Percentiles rank a stretch among this genome's conserved stretches.
These are phyloP conservation scores for Trichopus zeylanicus DNA, from an alignment of 116 monocot genomes.

Conservation along the genomic window DNA sequence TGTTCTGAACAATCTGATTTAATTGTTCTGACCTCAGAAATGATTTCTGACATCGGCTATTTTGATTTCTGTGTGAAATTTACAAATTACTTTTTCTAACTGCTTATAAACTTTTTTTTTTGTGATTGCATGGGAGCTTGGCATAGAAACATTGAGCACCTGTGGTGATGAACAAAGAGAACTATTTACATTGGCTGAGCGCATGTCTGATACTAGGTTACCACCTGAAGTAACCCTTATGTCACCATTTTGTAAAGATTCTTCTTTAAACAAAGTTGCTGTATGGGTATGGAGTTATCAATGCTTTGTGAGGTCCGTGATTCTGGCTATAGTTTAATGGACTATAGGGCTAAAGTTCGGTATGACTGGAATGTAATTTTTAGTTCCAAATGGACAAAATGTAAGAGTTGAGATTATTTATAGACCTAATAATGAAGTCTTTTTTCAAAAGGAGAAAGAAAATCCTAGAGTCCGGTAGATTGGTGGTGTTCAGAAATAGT, in stretches of 20 bases:
- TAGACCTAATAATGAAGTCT: too few species aligned
- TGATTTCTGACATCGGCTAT: background rate
- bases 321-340: too few species aligned
- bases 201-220: conserved; percentile 86
- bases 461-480: too few species aligned
- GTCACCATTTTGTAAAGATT: conserved; percentile 80
- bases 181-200: conserved; percentile 41
- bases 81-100: background rate
- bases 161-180: conserved; percentile 39
- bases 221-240: conserved; percentile 64
- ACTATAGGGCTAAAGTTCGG: too few species aligned
- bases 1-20: too few species aligned
- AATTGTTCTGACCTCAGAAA: background rate
- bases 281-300: conserved; percentile 50
- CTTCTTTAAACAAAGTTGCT: conserved; percentile 57
- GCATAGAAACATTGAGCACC: conserved; percentile 49
- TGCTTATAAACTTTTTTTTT: background rate
- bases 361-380: too few species aligned
- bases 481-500: too few species aligned
- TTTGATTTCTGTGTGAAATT: background rate
- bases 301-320: too few species aligned
- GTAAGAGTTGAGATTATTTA: too few species aligned
- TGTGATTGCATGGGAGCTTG: conserved; percentile 50
- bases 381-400: too few species aligned
- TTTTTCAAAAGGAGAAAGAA: too few species aligned